These are phyloP conservation scores for Boletus subparvulus DNA, from an alignment of 768 basidiomycete species.

Conservation along the genomic window DNA sequence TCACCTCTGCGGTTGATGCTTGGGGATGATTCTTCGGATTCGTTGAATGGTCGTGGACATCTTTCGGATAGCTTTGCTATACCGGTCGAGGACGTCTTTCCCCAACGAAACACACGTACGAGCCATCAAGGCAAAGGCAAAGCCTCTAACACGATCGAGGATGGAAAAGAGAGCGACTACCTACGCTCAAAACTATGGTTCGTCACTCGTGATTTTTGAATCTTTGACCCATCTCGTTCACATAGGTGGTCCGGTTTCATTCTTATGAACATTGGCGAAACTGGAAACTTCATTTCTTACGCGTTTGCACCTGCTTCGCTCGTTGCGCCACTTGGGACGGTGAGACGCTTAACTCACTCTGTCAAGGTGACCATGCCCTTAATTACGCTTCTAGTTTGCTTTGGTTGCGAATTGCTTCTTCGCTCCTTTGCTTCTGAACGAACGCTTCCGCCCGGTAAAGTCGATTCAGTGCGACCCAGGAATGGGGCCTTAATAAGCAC, in stretches of 20 bases:
- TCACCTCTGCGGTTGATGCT: constrained; percentile 29
- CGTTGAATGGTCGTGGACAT: neutral
- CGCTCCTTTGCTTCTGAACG: constrained; percentile 80
- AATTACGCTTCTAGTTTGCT: constrained; percentile 58
- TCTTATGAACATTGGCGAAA: constrained; percentile 89
- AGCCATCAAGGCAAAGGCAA: constrained; percentile 7
- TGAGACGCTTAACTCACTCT: constrained; percentile 39
- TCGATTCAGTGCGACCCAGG: constrained; percentile 9
- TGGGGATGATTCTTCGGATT: constrained; percentile 9
- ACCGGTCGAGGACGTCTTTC: constrained; percentile 41
- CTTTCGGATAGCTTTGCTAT: constrained; percentile 15
- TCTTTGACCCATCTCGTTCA: neutral
- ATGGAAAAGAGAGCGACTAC: constrained; percentile 68
- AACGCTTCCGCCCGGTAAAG: constrained; percentile 75
- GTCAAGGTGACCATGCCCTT: neutral
- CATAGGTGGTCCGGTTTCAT: constrained; percentile 85
- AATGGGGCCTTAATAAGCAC: constrained; percentile 14
- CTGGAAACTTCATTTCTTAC: constrained; percentile 88
- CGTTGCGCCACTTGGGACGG: constrained; percentile 94
- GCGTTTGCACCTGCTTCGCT: constrained; percentile 90
- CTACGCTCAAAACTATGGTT: constrained; percentile 84
- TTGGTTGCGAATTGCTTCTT: constrained; percentile 95
- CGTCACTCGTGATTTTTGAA: constrained; percentile 19
- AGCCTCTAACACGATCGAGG: constrained; percentile 18
- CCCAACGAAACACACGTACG: constrained; percentile 18